Evolutionary conservation across 768 basidiomycete genomes (phyloP).

Genomic region (Tulasnella calospora): DNA sequence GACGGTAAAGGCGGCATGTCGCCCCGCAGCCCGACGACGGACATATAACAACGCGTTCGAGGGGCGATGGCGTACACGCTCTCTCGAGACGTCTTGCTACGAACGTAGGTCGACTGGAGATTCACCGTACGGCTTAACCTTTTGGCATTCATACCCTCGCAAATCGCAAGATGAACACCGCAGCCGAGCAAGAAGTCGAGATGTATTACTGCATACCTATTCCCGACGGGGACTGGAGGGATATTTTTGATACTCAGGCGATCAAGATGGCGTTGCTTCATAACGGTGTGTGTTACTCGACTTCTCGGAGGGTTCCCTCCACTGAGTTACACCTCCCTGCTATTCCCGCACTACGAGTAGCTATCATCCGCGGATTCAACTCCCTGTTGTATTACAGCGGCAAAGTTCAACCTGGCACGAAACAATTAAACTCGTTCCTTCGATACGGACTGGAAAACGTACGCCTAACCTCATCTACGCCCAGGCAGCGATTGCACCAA

Average conservation of each 20-base stretch:
- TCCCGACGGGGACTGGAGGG: slow-evolving; percentile 8
- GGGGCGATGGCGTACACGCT: neutral
- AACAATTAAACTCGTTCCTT: slow-evolving; percentile 6
- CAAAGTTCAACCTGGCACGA: slow-evolving; percentile 4
- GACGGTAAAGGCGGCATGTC: neutral
- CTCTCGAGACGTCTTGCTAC: neutral
- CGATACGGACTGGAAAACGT: slow-evolving; percentile 2
- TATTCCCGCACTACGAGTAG: neutral
- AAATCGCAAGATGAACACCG: neutral
- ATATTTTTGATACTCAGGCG: slow-evolving; percentile 9
- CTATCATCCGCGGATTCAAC: slow-evolving; percentile 18
- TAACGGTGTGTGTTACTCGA: neutral
- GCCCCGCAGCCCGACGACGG: neutral
- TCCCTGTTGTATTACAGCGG: neutral
- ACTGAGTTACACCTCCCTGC: neutral
- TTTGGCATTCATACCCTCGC: neutral
- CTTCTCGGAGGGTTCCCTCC: neutral
- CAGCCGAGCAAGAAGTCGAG: neutral
- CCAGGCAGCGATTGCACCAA: neutral
- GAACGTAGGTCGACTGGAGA: neutral
- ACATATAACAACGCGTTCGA: neutral
- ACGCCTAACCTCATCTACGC: neutral
- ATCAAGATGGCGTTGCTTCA: slow-evolving; percentile 14
- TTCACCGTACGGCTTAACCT: neutral
- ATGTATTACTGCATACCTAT: slow-evolving; percentile 10